phyloP scores from a whole-genome alignment of 192 early-diverging fungal genomes.

The Radiomyces spectabilis region DNA sequence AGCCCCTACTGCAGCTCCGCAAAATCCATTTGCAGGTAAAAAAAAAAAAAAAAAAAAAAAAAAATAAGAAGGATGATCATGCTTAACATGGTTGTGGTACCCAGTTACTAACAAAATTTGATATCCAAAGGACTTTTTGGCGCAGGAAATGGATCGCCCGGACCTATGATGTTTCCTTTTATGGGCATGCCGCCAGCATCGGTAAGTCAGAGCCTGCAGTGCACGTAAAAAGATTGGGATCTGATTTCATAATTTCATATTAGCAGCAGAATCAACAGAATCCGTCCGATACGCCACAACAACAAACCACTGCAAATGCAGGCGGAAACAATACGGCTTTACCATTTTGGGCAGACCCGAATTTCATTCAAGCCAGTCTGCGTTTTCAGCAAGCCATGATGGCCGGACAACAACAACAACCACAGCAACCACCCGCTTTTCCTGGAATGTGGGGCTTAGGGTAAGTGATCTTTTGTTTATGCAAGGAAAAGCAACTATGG shows the following conservation, averaged over 20 bases:
- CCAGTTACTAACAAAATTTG: neutral
- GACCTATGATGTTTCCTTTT: neutral
- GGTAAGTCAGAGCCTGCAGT: too few relatives aligned
- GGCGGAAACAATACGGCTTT: neutral
- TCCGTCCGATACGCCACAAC: too few relatives aligned
- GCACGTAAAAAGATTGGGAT: too few relatives aligned
- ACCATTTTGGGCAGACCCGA: conserved; percentile 28
- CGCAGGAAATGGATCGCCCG: neutral
- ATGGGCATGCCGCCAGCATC: neutral
- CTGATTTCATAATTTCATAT: too few relatives aligned
- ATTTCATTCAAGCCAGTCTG: conserved; percentile 19
- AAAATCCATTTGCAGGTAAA: conserved; percentile 25
- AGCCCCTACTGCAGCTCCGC: conserved; percentile 1
- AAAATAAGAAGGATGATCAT: neutral
- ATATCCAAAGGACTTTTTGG: neutral
- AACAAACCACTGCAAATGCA: neutral
- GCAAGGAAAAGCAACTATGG: neutral
- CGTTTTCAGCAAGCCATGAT: conserved; percentile 21
- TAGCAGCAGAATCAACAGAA: too few relatives aligned
- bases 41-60: neutral
- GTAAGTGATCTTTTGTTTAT: neutral
- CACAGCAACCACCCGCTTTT: conserved; percentile 4
- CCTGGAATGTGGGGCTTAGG: neutral
- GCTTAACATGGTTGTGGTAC: too few relatives aligned
- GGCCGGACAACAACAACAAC: conserved; percentile 8